phyloP scores from a whole-genome alignment of 129 eudicot genomes.

The Cynara cardunculus region DNA sequence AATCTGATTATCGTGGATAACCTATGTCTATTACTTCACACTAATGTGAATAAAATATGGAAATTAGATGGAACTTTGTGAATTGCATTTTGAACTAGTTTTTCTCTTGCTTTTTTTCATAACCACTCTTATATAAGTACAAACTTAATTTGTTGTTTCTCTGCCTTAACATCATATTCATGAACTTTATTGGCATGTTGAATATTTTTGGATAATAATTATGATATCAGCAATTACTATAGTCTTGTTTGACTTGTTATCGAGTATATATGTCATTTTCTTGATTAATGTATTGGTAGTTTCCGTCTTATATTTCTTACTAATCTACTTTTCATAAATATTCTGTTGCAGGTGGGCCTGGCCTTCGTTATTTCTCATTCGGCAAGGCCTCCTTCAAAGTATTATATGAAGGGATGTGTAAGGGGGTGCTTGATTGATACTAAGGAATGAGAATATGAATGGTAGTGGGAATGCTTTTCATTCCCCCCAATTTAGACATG shows the following conservation, averaged over 20 bases:
- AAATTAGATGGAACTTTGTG: background rate
- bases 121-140: background rate
- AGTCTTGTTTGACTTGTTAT: slow-evolving; percentile 3
- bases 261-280: background rate
- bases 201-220: background rate
- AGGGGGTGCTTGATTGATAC: background rate
- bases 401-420: background rate
- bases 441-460: background rate
- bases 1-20: background rate
- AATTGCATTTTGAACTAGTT: slow-evolving; percentile 1
- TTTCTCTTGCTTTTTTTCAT: slow-evolving; percentile 7
- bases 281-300: background rate
- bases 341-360: slow-evolving; percentile 15
- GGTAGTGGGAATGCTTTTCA: background rate
- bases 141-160: slow-evolving; percentile 1
- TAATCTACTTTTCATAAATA: background rate
- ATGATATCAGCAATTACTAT: slow-evolving; percentile 24
- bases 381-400: background rate
- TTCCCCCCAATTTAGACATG: background rate
- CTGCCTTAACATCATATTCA: background rate
- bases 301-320: background rate
- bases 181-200: slow-evolving; percentile 9
- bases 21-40: background rate
- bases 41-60: slow-evolving; percentile 3
- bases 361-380: slow-evolving; percentile 7